These are phyloP conservation scores for Dendrocalamus latiflorus DNA, from an alignment of 202 grass and related monocot species.

Conservation along the genomic window DNA sequence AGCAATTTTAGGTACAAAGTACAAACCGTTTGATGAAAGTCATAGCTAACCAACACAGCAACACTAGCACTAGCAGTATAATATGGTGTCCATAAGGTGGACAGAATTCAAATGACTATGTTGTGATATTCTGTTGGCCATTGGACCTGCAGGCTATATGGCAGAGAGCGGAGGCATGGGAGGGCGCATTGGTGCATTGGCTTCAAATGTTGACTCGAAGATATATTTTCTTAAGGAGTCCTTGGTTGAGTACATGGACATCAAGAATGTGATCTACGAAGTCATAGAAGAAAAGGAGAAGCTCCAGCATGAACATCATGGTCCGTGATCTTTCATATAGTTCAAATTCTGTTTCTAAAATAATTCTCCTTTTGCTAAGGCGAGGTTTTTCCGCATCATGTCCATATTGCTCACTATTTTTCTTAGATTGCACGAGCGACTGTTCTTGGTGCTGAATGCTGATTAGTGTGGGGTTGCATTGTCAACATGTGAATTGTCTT, in stretches of 20 bases:
- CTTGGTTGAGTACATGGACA: slow-evolving; percentile 2
- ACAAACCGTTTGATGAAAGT: background rate
- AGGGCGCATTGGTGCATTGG: background rate
- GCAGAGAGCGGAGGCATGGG: background rate
- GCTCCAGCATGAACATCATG: background rate
- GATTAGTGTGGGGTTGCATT: too few species aligned
- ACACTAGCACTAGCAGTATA: background rate
- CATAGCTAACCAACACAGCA: background rate
- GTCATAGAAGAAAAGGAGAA: background rate
- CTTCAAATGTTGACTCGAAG: slow-evolving; percentile 17
- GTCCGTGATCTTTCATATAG: background rate
- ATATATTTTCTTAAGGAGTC: background rate
- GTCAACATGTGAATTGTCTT: too few species aligned
- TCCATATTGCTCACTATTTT: too few species aligned
- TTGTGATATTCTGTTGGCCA: background rate
- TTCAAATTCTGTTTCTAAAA: background rate
- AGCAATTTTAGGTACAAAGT: background rate
- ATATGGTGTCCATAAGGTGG: background rate
- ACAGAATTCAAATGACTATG: background rate
- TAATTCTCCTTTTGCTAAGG: too few species aligned
- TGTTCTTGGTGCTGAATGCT: too few species aligned
- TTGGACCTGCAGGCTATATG: background rate
- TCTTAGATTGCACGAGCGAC: too few species aligned
- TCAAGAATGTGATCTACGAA: background rate
- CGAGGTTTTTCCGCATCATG: too few species aligned